These are phyloP conservation scores for Ceratopteris richardii DNA, from an alignment of 75 land plant genomes.

Conservation along the genomic window DNA sequence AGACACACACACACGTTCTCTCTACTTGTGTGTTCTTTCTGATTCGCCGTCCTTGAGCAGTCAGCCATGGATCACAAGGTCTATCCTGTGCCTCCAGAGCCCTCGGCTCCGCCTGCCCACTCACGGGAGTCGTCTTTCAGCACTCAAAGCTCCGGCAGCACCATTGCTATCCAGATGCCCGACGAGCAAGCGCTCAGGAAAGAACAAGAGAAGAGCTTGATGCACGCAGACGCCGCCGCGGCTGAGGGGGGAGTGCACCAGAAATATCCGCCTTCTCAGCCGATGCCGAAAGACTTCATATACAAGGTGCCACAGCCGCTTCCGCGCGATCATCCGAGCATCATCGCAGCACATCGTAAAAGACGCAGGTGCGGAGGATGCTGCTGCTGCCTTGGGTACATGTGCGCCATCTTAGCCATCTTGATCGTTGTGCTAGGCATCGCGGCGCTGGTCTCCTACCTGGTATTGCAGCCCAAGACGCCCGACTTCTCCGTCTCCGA, in stretches of 20 bases:
- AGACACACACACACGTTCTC: too few species aligned
- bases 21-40: too few species aligned
- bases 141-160: background rate
- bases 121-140: background rate
- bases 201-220: background rate
- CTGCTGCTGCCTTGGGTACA: slow-evolving; percentile 25
- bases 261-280: background rate
- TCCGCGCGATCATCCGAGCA: slow-evolving; percentile 16
- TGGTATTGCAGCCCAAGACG: slow-evolving; percentile 36
- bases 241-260: background rate
- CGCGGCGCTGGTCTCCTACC: slow-evolving; percentile 49
- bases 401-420: slow-evolving; percentile 41
- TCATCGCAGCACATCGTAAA: slow-evolving; percentile 22
- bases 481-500: slow-evolving; percentile 33
- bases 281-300: slow-evolving; percentile 1
- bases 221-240: background rate
- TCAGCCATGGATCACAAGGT: slow-evolving; percentile 3
- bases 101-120: slow-evolving; percentile 1
- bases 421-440: slow-evolving; percentile 46
- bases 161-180: background rate
- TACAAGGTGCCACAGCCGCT: slow-evolving; percentile 18
- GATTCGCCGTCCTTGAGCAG: too few species aligned
- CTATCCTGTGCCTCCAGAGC: background rate
- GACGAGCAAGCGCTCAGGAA: background rate
- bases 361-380: slow-evolving; percentile 24